phyloP scores from a whole-genome alignment of 2,329 filamentous ascomycete genomes.

The Aspergillus viridinutans region DNA sequence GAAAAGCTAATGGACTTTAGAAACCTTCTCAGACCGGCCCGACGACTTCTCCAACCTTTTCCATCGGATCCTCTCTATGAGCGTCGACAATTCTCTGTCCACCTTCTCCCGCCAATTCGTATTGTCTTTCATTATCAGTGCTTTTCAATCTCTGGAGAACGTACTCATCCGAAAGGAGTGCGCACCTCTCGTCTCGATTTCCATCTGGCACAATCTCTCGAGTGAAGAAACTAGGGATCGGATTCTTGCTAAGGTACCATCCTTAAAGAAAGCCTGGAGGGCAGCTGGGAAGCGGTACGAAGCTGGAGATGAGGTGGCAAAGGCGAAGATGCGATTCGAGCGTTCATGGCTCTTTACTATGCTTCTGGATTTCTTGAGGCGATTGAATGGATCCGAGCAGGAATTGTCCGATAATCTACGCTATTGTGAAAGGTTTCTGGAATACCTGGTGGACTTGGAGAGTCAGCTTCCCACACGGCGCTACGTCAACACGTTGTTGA shows the following conservation, averaged over 20 bases:
- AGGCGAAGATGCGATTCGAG: constrained; percentile 82
- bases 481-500: constrained; percentile 84
- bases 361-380: constrained; percentile 73
- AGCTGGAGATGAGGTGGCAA: constrained; percentile 71
- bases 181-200: constrained; percentile 88
- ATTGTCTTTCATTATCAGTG: constrained; percentile 82
- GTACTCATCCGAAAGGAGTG: constrained; percentile 90
- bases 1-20: constrained; percentile 44
- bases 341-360: constrained; percentile 89
- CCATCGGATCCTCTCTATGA: constrained; percentile 83
- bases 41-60: constrained; percentile 86
- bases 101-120: constrained; percentile 70
- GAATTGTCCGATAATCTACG: constrained; percentile 57
- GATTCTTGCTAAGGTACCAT: constrained; percentile 67
- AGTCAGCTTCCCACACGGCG: constrained; percentile 90
- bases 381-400: constrained; percentile 56
- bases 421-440: constrained; percentile 91
- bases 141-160: constrained; percentile 91
- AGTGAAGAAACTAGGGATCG: constrained; percentile 69
- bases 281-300: constrained; percentile 83
- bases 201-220: constrained; percentile 90
- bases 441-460: constrained; percentile 83
- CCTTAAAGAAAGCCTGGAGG: constrained; percentile 85
- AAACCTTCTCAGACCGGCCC: constrained; percentile 70
- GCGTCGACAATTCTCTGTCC: constrained; percentile 65